phyloP scores from a whole-genome alignment of 495 filamentous ascomycete species.

The Penicillium cosmopolitanum region DNA sequence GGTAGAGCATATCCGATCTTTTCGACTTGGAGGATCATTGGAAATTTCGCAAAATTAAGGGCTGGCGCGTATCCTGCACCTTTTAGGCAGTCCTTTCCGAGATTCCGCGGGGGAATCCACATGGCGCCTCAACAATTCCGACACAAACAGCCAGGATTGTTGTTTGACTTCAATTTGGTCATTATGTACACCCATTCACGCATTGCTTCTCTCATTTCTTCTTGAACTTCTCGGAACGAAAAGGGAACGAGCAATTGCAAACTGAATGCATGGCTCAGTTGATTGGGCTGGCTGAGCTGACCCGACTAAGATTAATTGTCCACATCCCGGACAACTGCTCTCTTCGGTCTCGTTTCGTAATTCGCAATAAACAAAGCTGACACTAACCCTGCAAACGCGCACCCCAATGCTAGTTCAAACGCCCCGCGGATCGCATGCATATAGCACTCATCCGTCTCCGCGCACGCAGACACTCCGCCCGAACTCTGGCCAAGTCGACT shows the following conservation, averaged over 20 bases:
- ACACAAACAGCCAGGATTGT: neutral
- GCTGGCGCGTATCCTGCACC: neutral
- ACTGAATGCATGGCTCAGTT: no score
- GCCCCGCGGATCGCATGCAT: constrained; percentile 16
- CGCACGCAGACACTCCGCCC: constrained; percentile 1
- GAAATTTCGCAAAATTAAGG: no score
- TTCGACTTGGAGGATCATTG: no score
- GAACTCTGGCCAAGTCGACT: constrained; percentile 6
- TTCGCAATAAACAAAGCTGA: constrained; percentile 8
- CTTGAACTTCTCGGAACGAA: no score
- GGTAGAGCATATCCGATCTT: no score
- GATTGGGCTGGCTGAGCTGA: no score
- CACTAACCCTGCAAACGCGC: constrained; percentile 5
- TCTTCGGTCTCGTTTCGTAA: neutral
- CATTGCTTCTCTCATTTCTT: no score
- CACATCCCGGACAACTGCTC: neutral
- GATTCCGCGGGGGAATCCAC: neutral
- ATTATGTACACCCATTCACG: no score
- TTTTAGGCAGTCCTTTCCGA: constrained; percentile 20
- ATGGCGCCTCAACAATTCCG: neutral
- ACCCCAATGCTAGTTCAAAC: constrained; percentile 8
- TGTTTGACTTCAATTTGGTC: neutral
- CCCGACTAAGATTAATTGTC: neutral
- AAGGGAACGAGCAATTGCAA: no score
- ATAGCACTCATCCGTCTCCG: constrained; percentile 11